These are phyloP conservation scores for Pseudozyma tsukubaensis DNA, from an alignment of 1,284 basidiomycete species.

Conservation along the genomic window DNA sequence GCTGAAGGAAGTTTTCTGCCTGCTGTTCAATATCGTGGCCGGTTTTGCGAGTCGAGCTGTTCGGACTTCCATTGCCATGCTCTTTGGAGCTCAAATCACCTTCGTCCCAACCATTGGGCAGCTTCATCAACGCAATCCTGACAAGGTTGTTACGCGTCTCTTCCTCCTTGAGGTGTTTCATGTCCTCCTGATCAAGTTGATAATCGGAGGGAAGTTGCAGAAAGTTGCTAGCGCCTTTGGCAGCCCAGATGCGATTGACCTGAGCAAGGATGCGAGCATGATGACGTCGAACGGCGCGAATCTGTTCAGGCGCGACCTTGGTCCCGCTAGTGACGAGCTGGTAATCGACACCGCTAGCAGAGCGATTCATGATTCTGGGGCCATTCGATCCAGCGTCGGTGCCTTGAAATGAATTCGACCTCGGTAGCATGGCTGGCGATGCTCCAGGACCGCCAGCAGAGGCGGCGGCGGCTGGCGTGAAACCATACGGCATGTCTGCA, in stretches of 20 bases:
- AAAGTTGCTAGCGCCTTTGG: constrained; percentile 28
- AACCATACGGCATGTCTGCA: constrained; percentile 4
- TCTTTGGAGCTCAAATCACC: constrained; percentile 18
- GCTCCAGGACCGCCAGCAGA: background rate
- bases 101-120: constrained; percentile 47
- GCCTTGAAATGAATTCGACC: too few relatives aligned
- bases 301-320: constrained; percentile 6
- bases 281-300: constrained; percentile 11
- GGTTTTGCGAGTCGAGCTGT: constrained; percentile 1
- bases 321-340: background rate
- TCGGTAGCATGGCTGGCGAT: too few relatives aligned
- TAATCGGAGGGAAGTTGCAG: constrained; percentile 20
- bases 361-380: background rate
- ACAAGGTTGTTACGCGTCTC: constrained; percentile 27
- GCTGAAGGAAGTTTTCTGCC: constrained; percentile 24
- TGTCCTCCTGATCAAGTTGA: constrained; percentile 28
- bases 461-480: background rate
- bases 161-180: constrained; percentile 24
- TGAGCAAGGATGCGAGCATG: constrained; percentile 21
- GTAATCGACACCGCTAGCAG: constrained; percentile 11
- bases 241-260: constrained; percentile 42
- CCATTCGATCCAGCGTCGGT: too few relatives aligned
- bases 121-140: constrained; percentile 21
- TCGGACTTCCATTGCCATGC: background rate
- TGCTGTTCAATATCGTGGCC: constrained; percentile 25